phyloP scores from a whole-genome alignment of 306 rosid genomes.

The Trichosanthes truncata region DNA sequence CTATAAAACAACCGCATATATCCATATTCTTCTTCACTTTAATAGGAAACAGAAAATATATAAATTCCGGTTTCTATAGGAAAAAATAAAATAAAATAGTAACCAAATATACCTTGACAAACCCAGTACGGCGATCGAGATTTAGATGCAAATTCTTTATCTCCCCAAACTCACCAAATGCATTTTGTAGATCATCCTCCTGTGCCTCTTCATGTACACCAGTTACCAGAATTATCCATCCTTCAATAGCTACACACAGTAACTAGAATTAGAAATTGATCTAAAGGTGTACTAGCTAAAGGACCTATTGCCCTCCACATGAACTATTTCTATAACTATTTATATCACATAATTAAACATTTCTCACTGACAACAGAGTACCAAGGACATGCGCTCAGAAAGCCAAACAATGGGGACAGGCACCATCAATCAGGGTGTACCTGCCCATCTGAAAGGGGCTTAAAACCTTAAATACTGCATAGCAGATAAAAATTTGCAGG shows the following conservation, averaged over 20 bases:
- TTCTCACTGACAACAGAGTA: background rate
- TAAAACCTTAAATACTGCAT: background rate
- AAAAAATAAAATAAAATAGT: background rate
- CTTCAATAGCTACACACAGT: slow-evolving; percentile 66
- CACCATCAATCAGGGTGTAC: background rate
- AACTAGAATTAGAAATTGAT: background rate
- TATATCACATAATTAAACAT: background rate
- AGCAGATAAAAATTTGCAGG: background rate
- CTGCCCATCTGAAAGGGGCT: background rate
- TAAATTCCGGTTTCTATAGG: background rate
- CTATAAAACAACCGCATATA: background rate
- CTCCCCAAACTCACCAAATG: slow-evolving; percentile 91
- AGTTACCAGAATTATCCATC: slow-evolving; percentile 95
- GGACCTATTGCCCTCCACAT: background rate
- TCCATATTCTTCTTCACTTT: background rate
- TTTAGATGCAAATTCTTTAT: slow-evolving; percentile 85
- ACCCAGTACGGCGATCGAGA: slow-evolving; percentile 97
- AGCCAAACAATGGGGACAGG: background rate
- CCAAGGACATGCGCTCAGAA: background rate
- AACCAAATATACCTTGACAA: slow-evolving; percentile 53
- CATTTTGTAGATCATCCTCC: slow-evolving; percentile 78
- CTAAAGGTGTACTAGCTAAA: background rate
- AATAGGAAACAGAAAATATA: background rate
- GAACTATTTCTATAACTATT: background rate
- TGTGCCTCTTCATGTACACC: slow-evolving; percentile 99